These are phyloP conservation scores for Knoxdaviesia proteae DNA, from an alignment of 2,329 filamentous ascomycete genomes.

Conservation along the genomic window DNA sequence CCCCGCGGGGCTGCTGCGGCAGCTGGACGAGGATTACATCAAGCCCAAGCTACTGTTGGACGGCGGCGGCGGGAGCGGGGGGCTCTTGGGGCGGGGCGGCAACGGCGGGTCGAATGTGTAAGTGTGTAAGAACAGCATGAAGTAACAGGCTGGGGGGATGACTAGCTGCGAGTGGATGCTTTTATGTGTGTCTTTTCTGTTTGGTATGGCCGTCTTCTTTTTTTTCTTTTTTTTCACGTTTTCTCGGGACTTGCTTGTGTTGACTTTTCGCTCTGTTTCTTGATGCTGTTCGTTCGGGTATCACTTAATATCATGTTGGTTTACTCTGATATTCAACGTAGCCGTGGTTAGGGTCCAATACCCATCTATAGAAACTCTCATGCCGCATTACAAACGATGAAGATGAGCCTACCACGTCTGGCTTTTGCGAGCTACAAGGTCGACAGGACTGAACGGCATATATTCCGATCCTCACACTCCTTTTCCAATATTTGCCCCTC, in stretches of 20 bases:
- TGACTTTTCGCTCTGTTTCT: neutral
- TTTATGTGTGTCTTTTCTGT: neutral
- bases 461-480: too few species aligned
- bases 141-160: neutral
- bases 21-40: conserved; percentile 89
- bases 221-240: neutral
- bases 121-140: too few species aligned
- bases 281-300: neutral
- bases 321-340: too few species aligned
- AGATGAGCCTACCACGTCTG: too few species aligned
- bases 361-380: too few species aligned
- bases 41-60: conserved; percentile 80
- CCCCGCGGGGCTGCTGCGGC: conserved; percentile 72
- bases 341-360: too few species aligned
- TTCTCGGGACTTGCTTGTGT: neutral
- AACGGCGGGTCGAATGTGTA: conserved; percentile 8
- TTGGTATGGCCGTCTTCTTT: neutral
- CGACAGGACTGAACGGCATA: too few species aligned
- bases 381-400: too few species aligned
- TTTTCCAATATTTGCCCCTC: too few species aligned
- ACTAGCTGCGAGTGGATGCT: neutral
- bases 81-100: conserved; percentile 5
- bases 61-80: conserved; percentile 19
- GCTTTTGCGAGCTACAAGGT: too few species aligned
- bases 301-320: too few species aligned